These are phyloP conservation scores for Ophiostoma ulmi DNA, from an alignment of 2,329 filamentous ascomycete genomes.

Conservation along the genomic window DNA sequence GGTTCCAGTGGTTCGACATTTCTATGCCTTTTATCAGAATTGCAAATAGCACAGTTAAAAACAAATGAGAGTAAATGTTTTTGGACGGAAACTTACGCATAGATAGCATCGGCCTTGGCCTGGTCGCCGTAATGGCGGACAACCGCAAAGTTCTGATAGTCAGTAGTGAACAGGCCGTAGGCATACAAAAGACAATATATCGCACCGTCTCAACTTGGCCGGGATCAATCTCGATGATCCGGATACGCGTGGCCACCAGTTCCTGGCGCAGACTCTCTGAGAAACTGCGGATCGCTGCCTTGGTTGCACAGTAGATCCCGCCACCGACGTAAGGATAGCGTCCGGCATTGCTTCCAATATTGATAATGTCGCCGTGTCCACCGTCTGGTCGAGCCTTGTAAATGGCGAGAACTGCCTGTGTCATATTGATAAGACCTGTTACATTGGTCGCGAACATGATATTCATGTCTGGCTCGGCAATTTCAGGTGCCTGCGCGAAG, in stretches of 20 bases:
- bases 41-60: too few relatives aligned
- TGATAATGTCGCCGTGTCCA: constrained; percentile 88
- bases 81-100: constrained; percentile 55
- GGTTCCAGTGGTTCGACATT: constrained; percentile 78
- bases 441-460: constrained; percentile 92
- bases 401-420: constrained; percentile 81
- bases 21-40: constrained; percentile 36
- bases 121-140: constrained; percentile 87
- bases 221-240: constrained; percentile 83
- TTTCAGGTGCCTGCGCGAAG: constrained; percentile 77
- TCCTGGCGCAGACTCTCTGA: constrained; percentile 79
- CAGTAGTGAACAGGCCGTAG: not conserved
- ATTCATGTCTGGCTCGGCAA: constrained; percentile 74
- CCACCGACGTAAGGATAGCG: constrained; percentile 80
- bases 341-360: constrained; percentile 83
- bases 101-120: constrained; percentile 82
- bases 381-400: constrained; percentile 66
- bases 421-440: constrained; percentile 92
- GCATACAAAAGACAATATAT: not conserved
- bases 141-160: constrained; percentile 64
- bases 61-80: not conserved
- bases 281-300: constrained; percentile 81
- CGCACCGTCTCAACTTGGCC: constrained; percentile 80
- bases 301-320: constrained; percentile 88
- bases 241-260: constrained; percentile 70